Base-by-base conservation (phyloP, 768 basidiomycete species). In the Kwoniella dendrophila region DNA sequence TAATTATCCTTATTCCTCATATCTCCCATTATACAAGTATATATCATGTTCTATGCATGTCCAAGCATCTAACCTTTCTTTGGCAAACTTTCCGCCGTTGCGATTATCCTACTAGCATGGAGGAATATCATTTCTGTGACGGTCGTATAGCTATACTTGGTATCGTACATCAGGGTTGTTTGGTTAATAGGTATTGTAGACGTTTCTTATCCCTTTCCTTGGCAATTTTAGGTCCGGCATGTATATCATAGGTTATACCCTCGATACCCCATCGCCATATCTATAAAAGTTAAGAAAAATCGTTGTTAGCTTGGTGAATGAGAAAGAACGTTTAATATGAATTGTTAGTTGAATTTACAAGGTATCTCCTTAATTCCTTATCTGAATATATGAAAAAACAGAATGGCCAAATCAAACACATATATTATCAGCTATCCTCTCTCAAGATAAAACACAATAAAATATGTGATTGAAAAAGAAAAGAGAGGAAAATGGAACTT, bases 261-360 rank as follows among this genome's bases (percentile, higher is more conserved):
- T 81, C 78, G 33, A 82, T 80, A 1, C 88, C 87, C 88, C 88
- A 89, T 73, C 85, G 85, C 88, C 88, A 90, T 62, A 82, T 84
- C 88, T 90, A 45, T 24, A 16, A 55, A 20, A n/a, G 24, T 47
- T 3, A 34, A n/a, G 50, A 52, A 24, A n/a, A n/a, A n/a, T n/a
- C n/a, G n/a, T n/a, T n/a, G n/a, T n/a, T n/a, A n/a, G n/a, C n/a
- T 33, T 27, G 34, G 34, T 36, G 7, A 8, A 18, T 38, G 36
- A 38, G 12, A 43, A 8, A 20, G n/a, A 43, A 22, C 32, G 34
- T 36, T 22, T 43, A 45, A 30, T 34, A 33, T 2, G 12, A 34
- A n/a, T 26, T 24, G 29, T 47, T 29, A 55, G 50, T 14, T 33
- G 34, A 27, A 77, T 86, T 64, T 65, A 88, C 89, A 73, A 90